Conservation (phyloP, 2,329 filamentous ascomycete genomes). For the Colletotrichum sidae region DNA sequence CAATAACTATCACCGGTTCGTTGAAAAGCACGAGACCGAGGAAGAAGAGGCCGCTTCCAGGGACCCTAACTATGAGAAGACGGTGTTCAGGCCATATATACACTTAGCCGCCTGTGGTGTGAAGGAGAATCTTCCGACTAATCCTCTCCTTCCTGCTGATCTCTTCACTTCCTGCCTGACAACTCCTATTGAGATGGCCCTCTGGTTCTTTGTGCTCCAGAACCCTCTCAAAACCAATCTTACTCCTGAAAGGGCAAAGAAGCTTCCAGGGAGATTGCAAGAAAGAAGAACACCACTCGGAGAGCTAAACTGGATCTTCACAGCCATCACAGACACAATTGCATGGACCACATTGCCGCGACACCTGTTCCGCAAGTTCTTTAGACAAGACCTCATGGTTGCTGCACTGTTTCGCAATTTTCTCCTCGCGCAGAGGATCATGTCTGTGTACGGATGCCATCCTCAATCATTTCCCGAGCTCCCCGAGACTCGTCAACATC, state of each 20-base stretch:
- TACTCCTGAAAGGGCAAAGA: slow-evolving; percentile 84
- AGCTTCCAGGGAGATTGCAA: slow-evolving; percentile 90
- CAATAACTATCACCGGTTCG: slow-evolving; percentile 92
- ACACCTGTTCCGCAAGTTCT: slow-evolving; percentile 94
- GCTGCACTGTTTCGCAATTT: slow-evolving; percentile 97
- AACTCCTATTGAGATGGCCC: slow-evolving; percentile 96
- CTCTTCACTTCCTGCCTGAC: slow-evolving; percentile 96
- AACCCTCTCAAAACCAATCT: slow-evolving; percentile 80
- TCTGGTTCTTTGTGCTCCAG: slow-evolving; percentile 96
- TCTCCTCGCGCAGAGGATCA: slow-evolving; percentile 91
- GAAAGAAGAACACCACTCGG: slow-evolving; percentile 93
- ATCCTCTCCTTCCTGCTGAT: slow-evolving; percentile 91
- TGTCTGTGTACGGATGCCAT: slow-evolving; percentile 96
- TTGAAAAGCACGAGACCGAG: slow-evolving; percentile 93
- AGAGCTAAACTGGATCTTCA: slow-evolving; percentile 99
- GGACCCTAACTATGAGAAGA: slow-evolving; percentile 87
- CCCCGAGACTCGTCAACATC: slow-evolving; percentile 95
- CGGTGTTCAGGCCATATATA: slow-evolving; percentile 77
- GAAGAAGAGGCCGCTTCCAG: slow-evolving; percentile 80
- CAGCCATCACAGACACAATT: slow-evolving; percentile 97
- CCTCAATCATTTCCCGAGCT: slow-evolving; percentile 91
- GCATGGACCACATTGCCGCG: slow-evolving; percentile 96
- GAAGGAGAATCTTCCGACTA: slow-evolving; percentile 93
- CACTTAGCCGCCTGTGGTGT: slow-evolving; percentile 92
- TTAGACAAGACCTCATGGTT: slow-evolving; percentile 98